Evolutionary conservation across 768 basidiomycete genomes (phyloP).

Genomic region (Suillus subaureus): DNA sequence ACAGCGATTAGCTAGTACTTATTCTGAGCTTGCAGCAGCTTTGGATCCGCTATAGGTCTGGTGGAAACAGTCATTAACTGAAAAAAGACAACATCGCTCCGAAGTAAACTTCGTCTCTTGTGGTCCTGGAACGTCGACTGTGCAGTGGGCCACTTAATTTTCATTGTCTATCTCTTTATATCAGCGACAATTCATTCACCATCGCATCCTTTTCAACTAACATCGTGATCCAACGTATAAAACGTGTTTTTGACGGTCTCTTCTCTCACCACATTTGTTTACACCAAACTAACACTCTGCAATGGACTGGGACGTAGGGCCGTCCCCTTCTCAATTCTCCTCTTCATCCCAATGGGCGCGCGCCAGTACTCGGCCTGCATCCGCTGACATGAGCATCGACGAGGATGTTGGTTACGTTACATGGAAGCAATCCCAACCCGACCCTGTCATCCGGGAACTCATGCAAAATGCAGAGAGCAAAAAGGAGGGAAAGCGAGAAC

Average conservation of each 20-base stretch:
- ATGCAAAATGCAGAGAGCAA: background rate
- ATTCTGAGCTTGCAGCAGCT: background rate
- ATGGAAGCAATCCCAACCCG: constrained; percentile 1
- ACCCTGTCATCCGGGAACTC: background rate
- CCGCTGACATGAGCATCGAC: background rate
- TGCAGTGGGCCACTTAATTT: background rate
- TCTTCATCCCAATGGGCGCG: constrained; percentile 6
- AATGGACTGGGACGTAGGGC: constrained; percentile 3
- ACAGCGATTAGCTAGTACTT: background rate
- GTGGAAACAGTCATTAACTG: background rate
- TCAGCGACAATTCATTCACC: background rate
- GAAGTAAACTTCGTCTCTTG: background rate
- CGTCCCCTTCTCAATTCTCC: constrained; percentile 4
- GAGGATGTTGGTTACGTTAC: background rate
- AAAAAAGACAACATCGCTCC: background rate
- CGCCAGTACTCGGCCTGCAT: background rate
- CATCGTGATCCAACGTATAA: background rate
- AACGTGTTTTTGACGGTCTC: background rate
- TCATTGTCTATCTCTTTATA: constrained; percentile 2
- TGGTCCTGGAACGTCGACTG: background rate
- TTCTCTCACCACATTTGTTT: background rate
- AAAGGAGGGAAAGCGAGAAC: background rate
- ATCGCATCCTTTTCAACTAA: background rate
- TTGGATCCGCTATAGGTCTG: background rate
- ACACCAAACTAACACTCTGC: background rate